Evolutionary conservation across 2,329 filamentous ascomycete species (phyloP).

Genomic region (Pseudopithomyces maydicus): DNA sequence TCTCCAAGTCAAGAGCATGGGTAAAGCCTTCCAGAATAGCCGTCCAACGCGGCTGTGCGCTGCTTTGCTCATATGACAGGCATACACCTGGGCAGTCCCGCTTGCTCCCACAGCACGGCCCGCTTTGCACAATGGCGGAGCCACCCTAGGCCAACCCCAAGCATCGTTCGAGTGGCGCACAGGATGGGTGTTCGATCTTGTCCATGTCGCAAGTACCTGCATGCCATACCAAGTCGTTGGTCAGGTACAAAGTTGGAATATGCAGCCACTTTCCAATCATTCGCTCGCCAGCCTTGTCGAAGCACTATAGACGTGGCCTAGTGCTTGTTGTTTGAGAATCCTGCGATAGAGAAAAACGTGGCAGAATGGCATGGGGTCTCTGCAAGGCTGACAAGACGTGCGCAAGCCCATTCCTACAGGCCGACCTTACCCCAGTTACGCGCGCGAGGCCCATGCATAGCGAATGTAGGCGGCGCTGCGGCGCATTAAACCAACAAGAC

Average conservation of each 20-base stretch:
- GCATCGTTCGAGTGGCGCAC: not conserved
- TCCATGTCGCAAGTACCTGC: not conserved
- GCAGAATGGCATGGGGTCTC: not conserved
- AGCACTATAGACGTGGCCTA: constrained; percentile 3
- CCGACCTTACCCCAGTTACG: not conserved
- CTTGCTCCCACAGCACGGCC: not conserved
- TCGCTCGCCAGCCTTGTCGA: not conserved
- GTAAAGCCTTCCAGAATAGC: too few species aligned
- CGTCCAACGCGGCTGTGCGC: too few species aligned
- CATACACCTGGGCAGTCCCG: not conserved
- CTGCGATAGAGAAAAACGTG: constrained; percentile 2
- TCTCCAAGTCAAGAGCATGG: too few species aligned
- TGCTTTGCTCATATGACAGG: not conserved
- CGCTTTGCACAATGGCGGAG: not conserved
- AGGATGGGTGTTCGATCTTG: not conserved
- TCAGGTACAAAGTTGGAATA: not conserved
- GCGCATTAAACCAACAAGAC: constrained; percentile 1
- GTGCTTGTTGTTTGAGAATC: constrained; percentile 1
- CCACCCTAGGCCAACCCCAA: not conserved
- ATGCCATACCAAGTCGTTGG: not conserved
- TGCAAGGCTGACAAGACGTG: constrained; percentile 6
- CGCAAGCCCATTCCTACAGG: constrained; percentile 2
- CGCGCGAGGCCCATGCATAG: not conserved
- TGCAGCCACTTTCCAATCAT: not conserved
- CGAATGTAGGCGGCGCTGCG: not conserved